Percentiles rank a stretch among this genome's conserved stretches.
Conservation (phyloP, 306 rosid genomes). For the Rosa persica region DNA sequence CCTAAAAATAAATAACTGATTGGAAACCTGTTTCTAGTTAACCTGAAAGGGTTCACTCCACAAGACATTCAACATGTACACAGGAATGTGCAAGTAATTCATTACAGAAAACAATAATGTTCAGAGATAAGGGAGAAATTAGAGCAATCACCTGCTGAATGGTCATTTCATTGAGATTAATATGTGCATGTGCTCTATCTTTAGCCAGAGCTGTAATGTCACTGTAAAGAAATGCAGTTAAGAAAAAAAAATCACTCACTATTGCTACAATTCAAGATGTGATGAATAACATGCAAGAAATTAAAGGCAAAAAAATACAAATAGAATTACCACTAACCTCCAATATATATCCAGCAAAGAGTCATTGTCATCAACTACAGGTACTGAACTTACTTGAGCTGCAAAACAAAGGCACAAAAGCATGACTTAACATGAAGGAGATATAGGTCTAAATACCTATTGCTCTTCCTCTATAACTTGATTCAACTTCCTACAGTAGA, state of each 20-base stretch:
- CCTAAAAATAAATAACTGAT: background rate
- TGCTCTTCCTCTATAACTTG: too few species aligned
- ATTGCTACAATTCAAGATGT: background rate
- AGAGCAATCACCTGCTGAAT: conserved; percentile 70
- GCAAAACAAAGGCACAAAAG: too few species aligned
- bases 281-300: conserved; percentile 1
- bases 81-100: background rate
- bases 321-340: conserved; percentile 62
- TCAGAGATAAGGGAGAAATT: background rate
- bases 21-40: background rate
- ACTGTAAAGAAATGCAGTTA: conserved; percentile 40
- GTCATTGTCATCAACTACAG: conserved; percentile 90
- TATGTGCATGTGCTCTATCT: conserved; percentile 86
- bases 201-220: conserved; percentile 98
- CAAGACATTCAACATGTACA: background rate
- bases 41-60: background rate
- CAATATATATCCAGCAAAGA: conserved; percentile 92
- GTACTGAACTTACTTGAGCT: too few species aligned
- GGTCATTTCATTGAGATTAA: conserved; percentile 93
- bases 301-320: background rate
- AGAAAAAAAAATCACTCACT: conserved; percentile 2
- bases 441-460: too few species aligned
- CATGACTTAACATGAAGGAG: too few species aligned
- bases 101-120: background rate
- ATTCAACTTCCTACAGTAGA: too few species aligned